A percentile compares a stretch with the other conserved stretches of the same genome.
phyloP scores from a whole-genome alignment of 2,329 filamentous ascomycete genomes.

The Metarhizium rileyi region DNA sequence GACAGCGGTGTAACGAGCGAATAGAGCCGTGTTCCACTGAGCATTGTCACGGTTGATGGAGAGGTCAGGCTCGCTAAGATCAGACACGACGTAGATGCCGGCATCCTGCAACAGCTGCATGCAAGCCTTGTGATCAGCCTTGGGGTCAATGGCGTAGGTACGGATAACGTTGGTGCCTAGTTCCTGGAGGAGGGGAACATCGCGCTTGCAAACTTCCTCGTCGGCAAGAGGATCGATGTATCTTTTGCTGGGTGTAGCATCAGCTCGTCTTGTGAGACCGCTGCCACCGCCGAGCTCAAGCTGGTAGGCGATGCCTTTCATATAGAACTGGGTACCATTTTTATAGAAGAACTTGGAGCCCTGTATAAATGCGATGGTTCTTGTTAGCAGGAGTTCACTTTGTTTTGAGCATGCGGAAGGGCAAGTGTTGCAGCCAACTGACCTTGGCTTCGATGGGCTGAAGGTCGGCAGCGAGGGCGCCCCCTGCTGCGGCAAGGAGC shows the following conservation, averaged over 20 bases:
- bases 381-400: background rate
- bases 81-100: constrained; percentile 91
- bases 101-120: constrained; percentile 74
- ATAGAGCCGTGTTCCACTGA: constrained; percentile 70
- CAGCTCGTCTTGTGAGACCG: too few relatives aligned
- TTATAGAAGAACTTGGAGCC: constrained; percentile 86
- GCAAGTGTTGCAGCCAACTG: constrained; percentile 10
- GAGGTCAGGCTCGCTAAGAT: constrained; percentile 68
- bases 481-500: constrained; percentile 31
- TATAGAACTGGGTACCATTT: constrained; percentile 60
- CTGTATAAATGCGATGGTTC: constrained; percentile 24
- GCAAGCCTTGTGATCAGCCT: constrained; percentile 66
- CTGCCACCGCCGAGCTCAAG: constrained; percentile 54
- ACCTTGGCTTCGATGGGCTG: constrained; percentile 63
- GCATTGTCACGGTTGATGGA: constrained; percentile 82
- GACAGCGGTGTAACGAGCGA: constrained; percentile 71
- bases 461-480: constrained; percentile 33
- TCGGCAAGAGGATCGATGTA: constrained; percentile 83
- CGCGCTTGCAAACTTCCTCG: constrained; percentile 61
- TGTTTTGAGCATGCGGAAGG: background rate
- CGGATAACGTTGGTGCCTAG: constrained; percentile 88
- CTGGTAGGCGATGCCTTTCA: constrained; percentile 94
- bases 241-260: too few relatives aligned
- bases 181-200: constrained; percentile 70
- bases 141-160: constrained; percentile 85